Base-by-base conservation (phyloP, 1,139 yeast genomes). In the Zhuliangozyma parablackwelliae region DNA sequence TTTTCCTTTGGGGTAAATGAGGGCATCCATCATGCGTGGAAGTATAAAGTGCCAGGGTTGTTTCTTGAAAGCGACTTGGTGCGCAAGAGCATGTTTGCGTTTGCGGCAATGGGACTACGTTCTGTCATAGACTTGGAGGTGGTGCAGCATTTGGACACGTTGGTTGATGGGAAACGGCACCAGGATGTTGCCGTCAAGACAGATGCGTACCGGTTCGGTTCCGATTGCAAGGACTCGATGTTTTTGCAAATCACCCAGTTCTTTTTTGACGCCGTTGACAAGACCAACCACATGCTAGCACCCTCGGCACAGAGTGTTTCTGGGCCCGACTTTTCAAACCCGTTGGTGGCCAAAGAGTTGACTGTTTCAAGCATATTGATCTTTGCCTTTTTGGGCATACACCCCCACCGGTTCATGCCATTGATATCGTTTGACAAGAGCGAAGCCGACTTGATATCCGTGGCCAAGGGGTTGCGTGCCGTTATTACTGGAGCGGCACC, bases 361-460 rank as follows among this genome's bases (percentile, higher is more conserved):
- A 35, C 49, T 2, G 41, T 54, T 7, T 54, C 63, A 2, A 50
- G 56, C 7, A 46, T 58, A 11, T 34, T 63, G 6, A 45, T 60
- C 23, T 60, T 51, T 41, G 47, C 62, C 2, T 63, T 52, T 35
- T 41, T 65, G 11, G 61, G 62, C 3, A 40, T 64, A 3, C 67
- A 63, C 41, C 66, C 69, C 2, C 56, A 54, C 40, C 47, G 46
- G 30, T 38, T 61, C n/a, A 41, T 57, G 10, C 66, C 68, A 2
- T 42, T 65, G 24, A 48, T 65, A 1, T 45, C 47, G 12, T 56
- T 51, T 37, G 58, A 56, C 26, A 32, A 21, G 10, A 37, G 33
- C 26, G 45, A 39, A 35, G 33, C 54, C 1, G 63, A 57, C 36
- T 46, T 49, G 20, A 31, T 62, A 2, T 49, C 57, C 2, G 38